Evolutionary conservation across 306 rosid genomes (phyloP), one percentile per base, ranked within the genome.

Genomic region (Vigna mungo): DNA sequence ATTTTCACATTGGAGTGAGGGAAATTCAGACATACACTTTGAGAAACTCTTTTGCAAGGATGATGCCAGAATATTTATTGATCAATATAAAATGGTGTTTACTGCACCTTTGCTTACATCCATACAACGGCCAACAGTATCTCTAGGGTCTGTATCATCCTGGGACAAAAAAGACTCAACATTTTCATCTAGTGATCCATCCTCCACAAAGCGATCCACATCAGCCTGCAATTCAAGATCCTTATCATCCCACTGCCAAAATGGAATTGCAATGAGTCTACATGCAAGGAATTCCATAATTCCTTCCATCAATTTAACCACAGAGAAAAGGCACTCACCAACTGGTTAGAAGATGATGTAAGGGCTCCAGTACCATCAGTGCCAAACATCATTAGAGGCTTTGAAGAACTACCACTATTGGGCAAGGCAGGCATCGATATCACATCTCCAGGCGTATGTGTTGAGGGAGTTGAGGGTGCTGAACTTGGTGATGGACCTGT

Each of bases 161-260:
- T 87, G 99, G 76, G 99, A 92, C 87, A 96, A 92, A 85, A 96
- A 96, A 83, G 97, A 91, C 88, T 96, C 99, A 0, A 96, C 99
- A 71, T 96, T 96, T 60, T 96, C 99, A 68, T 96, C 99, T 53
- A 94, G 96, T 37, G 97, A 88, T 54, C 96, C 97, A 80, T 96
- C 99, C 76, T 96, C 99, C 53, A 92, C 99, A 62, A 89, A 92
- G 71, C 97, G 97, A 67, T 92, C 99, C 87, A 95, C 91, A 73
- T 96, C 97, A 91, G 94, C 98, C 99, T 96, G 90, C 99, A 96
- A 92, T 91, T 84, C 98, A 96, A 96, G 90, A 91, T 89, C 94
- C 87, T 96, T 96, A 91, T 96, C 96, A 96, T 88, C 97, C 96
- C 97, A 92, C 94, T 89, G 97, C 97, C 97, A 96, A 89, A 92